Evolutionary conservation across 2,329 filamentous ascomycete species (phyloP), one percentile per base, ranked within the genome.

Genomic region (Didymella arachidicola): DNA sequence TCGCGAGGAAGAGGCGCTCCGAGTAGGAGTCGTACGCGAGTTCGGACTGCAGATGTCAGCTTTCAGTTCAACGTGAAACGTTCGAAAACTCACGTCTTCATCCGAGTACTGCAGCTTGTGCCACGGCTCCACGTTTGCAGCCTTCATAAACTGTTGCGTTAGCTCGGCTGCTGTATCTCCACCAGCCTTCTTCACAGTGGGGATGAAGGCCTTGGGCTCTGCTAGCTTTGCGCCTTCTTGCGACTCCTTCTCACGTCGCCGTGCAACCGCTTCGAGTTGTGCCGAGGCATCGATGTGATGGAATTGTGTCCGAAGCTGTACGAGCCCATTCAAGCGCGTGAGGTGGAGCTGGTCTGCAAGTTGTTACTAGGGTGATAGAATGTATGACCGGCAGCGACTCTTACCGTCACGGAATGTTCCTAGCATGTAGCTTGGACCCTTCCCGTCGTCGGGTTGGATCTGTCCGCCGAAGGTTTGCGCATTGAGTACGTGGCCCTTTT

Each of bases 231-330:
- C 77, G 70, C 67, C 78, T 61, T 77, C 79, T 49, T 65, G 77
- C 7, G 82, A 82, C 56, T 84, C 82, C 52, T 78, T 76, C 63
- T 75, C 79, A 65, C 72, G 75, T 55, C 72, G 73, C 68, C 68
- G 78, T 64, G 72, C 69, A 45, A 74, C 79, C 70, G 85, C 85
- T 34, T 90, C 87, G 55, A 91, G 84, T 69, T 97, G 92, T 45
- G 89, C 83, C 44, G 87, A 79, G 3, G 95, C 94, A 78, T 98
- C 95, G 66, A 98, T 84, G 79, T 98, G 93, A 78, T 97, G 92
- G 61, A 96, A 90, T 72, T 97, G 92, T 0, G 95, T 93, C 4
- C 93, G 90, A 72, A 99, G 87, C 73, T 96, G 92, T 41, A 96
- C 90, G 43, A 97, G 86, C 2, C 91, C 89, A 39, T 89, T 87